Evolutionary conservation across 768 basidiomycete species (phyloP).

Genomic region (Neoboletus magnificus): DNA sequence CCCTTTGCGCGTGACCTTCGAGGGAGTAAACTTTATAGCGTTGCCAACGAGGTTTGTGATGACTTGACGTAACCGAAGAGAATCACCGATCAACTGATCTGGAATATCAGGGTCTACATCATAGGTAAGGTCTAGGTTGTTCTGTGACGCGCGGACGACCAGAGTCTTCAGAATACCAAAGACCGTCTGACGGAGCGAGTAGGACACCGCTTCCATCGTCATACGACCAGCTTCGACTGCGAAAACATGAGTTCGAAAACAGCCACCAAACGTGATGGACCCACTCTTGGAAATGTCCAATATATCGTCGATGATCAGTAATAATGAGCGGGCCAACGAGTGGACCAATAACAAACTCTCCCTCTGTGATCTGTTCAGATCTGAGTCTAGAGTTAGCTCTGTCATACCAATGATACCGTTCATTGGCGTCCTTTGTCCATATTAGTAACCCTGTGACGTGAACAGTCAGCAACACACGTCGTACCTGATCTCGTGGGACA

Average conservation of each 20-base stretch:
- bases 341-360: conserved; percentile 96
- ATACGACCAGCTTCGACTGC: conserved; percentile 97
- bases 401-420: conserved; percentile 99
- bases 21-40: conserved; percentile 95
- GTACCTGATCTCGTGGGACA: conserved; percentile 94
- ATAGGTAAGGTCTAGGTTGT: conserved; percentile 93
- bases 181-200: conserved; percentile 94
- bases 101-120: conserved; percentile 95
- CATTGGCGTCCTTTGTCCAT: conserved; percentile 84
- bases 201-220: conserved; percentile 99
- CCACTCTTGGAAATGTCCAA: conserved; percentile 99
- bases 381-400: conserved; percentile 93
- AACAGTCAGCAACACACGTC: conserved; percentile 25
- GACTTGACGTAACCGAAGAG: conserved; percentile 89
- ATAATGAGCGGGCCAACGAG: conserved; percentile 84
- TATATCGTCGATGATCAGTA: conserved; percentile 98
- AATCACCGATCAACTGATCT: conserved; percentile 95
- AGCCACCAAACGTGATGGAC: conserved; percentile 32
- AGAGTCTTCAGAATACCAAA: conserved; percentile 98
- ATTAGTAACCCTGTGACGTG: conserved; percentile 8
- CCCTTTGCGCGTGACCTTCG: conserved; percentile 73
- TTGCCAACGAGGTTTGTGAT: conserved; percentile 95
- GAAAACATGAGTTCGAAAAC: conserved; percentile 3
- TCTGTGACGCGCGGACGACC: conserved; percentile 95
- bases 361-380: conserved; percentile 89